These are phyloP conservation scores for Zygnema circumcarinatum DNA, from an alignment of 139 green algal species.

Conservation along the genomic window DNA sequence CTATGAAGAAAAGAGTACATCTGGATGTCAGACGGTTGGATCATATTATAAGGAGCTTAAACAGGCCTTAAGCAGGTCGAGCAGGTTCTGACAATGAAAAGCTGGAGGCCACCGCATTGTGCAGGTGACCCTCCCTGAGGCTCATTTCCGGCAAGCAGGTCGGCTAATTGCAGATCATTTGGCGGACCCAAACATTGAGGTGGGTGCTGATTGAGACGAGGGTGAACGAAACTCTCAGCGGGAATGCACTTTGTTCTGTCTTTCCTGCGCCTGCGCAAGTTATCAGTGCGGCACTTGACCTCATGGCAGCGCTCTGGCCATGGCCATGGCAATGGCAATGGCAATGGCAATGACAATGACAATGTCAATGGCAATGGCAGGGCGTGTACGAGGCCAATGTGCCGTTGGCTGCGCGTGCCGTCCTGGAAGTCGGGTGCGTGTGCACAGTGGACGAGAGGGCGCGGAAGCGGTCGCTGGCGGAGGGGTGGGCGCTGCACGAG, in stretches of 20 bases:
- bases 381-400: conserved; percentile 83
- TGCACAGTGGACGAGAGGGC: conserved; percentile 65
- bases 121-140: conserved; percentile 69
- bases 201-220: neutral
- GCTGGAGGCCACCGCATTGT: conserved; percentile 66
- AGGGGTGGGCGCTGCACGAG: conserved; percentile 73
- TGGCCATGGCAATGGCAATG: no score
- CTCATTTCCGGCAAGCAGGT: conserved; percentile 63
- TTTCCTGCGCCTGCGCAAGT: no score
- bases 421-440: conserved; percentile 80
- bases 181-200: conserved; percentile 50
- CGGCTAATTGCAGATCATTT: conserved; percentile 67
- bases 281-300: no score
- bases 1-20: no score
- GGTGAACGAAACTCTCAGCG: neutral
- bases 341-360: neutral
- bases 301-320: no score
- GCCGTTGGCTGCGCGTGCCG: conserved; percentile 69
- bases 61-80: no score
- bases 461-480: neutral
- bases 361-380: neutral
- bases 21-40: no score
- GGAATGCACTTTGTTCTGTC: neutral
- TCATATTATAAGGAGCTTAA: no score
- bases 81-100: no score